Percentiles rank a stretch among this genome's conserved stretches.
These are phyloP conservation scores for Apiospora koreana DNA, from an alignment of 2,329 filamentous ascomycete genomes.

Conservation along the genomic window DNA sequence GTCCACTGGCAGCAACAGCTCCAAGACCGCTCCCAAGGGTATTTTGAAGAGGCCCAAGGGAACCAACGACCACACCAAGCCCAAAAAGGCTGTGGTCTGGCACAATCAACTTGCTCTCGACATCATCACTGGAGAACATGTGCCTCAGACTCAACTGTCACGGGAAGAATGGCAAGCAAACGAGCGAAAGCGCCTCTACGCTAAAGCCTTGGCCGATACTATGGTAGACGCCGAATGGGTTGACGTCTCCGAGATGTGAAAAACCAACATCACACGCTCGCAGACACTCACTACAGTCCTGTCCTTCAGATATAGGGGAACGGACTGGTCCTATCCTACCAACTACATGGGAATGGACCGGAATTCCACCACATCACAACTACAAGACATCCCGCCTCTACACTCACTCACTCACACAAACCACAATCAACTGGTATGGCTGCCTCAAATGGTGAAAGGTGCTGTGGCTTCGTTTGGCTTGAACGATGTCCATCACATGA, in stretches of 20 bases:
- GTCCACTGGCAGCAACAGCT: neutral
- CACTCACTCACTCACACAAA: too few relatives aligned
- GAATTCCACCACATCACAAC: neutral
- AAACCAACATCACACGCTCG: neutral
- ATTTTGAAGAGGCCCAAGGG: neutral
- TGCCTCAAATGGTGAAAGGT: neutral
- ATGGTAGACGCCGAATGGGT: neutral
- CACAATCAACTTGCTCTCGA: neutral
- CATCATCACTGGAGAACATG: neutral
- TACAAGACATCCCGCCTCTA: neutral
- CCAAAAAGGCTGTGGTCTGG: slow-evolving; percentile 3
- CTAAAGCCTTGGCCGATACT: neutral
- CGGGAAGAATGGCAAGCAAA: neutral
- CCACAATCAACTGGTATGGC: neutral
- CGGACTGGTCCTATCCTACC: neutral
- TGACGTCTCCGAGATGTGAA: neutral
- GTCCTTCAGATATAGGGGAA: neutral
- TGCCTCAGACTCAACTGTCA: neutral
- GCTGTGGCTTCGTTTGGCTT: neutral
- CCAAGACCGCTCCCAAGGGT: neutral
- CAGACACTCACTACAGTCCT: neutral
- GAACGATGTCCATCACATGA: neutral
- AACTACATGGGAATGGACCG: neutral
- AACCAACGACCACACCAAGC: neutral
- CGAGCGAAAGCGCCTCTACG: neutral